Evolutionary conservation across 352 stramenopile genomes (phyloP).

Genomic region (Pythium scleroteichum): DNA sequence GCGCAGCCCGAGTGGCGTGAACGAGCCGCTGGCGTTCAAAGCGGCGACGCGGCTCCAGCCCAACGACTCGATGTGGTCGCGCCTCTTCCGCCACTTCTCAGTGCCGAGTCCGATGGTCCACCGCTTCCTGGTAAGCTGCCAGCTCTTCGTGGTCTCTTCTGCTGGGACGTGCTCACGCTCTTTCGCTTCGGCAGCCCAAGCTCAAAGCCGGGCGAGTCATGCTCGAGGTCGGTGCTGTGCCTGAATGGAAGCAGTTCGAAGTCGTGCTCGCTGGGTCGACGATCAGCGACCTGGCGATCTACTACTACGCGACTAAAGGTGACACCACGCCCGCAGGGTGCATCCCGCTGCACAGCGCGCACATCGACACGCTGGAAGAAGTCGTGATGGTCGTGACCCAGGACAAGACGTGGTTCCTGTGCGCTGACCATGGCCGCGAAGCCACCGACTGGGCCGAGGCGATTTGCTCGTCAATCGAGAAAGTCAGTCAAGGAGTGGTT

Average conservation of each 20-base stretch:
- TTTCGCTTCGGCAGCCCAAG: constrained; percentile 43
- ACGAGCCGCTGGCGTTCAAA: constrained; percentile 17
- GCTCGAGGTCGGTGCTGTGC: constrained; percentile 48
- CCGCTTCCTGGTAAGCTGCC: constrained; percentile 42
- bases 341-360: constrained; percentile 60
- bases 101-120: constrained; percentile 30
- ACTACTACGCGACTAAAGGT: constrained; percentile 58
- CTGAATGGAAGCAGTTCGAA: constrained; percentile 66
- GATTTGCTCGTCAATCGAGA: constrained; percentile 63
- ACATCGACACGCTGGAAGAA: constrained; percentile 74
- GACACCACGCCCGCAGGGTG: constrained; percentile 45
- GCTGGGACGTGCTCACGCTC: background rate
- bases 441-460: constrained; percentile 64
- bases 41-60: constrained; percentile 14
- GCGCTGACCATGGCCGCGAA: constrained; percentile 52
- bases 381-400: constrained; percentile 76
- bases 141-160: background rate
- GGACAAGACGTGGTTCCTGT: constrained; percentile 84
- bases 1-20: constrained; percentile 3
- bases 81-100: constrained; percentile 53
- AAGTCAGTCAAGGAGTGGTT: constrained; percentile 28
- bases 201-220: constrained; percentile 57
- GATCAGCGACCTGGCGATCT: constrained; percentile 57
- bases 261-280: constrained; percentile 61
- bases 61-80: constrained; percentile 46